Evolutionary conservation across 2,329 filamentous ascomycete genomes (phyloP), one percentile per base, ranked within the genome.

Genomic region (Metarhizium humberi): DNA sequence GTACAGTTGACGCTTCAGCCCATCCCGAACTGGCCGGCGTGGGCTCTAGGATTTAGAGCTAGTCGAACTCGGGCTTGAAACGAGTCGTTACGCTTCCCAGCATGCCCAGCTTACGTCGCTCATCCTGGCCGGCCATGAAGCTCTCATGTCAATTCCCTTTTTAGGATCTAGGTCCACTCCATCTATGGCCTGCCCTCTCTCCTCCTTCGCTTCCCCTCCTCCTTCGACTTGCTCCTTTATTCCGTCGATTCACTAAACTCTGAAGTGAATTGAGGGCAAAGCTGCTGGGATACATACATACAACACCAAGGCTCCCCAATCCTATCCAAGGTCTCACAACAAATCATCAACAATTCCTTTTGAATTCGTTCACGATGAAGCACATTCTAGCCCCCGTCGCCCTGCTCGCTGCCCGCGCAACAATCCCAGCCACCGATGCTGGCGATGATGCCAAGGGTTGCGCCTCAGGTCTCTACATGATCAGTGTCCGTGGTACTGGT

Each of bases 401-500:
- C n/a, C 34, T 59, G 32, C 47, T 59, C 50, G 55, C 59, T 36
- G 58, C 57, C n/a, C 50, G 51, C 29, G 50, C 45, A n/a, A 46
- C 65, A 32, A 40, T 64, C 48, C 63, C 65, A 18, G 56, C 66
- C 13, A 34, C 66, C 46, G 63, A 61, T 53, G 63, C 62, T 48
- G 54, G 60, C 34, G 60, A 61, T 7, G 50, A 60, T 51, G 61
- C 60, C 30, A 58, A 64, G 47, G 61, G 58, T 53, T 75, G 72
- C 63, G 63, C 66, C 45, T 59, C 65, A 43, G 70, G 72, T 49
- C 62, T 74, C 30, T 70, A 73, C 65, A 64, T 75, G 53, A 61
- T 75, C 55, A 69, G 70, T 52, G 69, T 71, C 14, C 69, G 73
- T 45, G 73, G 72, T 48, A 73, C 69, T 18, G 56, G 43, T 25